Evolutionary conservation across 306 rosid genomes (phyloP).

Genomic region (Cyclanthera cordifolia): DNA sequence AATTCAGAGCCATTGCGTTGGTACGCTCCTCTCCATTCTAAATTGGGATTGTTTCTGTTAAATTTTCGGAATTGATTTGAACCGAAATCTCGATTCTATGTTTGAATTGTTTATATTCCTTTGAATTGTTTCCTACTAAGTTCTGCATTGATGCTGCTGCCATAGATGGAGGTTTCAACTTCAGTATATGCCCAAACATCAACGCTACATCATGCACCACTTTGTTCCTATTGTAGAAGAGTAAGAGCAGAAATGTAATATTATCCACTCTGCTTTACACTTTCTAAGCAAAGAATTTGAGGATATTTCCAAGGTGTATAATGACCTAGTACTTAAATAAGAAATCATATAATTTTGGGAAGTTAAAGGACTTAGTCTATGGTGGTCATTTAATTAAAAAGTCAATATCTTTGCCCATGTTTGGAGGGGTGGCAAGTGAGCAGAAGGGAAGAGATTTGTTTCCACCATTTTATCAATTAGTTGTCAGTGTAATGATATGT

Average conservation of each 20-base stretch:
- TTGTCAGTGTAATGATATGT: not conserved
- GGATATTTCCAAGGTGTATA: not conserved
- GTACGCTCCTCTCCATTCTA: no score
- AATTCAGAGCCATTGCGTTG: constrained; percentile 1
- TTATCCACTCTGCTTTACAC: not conserved
- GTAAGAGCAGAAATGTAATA: not conserved
- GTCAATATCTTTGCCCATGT: no score
- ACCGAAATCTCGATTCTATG: not conserved
- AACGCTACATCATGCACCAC: constrained; percentile 16
- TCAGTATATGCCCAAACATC: constrained; percentile 16
- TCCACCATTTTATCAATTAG: not conserved
- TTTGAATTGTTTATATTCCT: constrained; percentile 12
- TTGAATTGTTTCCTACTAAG: not conserved
- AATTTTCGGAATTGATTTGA: not conserved
- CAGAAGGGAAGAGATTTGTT: no score
- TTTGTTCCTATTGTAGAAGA: constrained; percentile 22
- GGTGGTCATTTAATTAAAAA: no score
- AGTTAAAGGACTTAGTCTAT: no score
- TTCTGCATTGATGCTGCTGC: not conserved
- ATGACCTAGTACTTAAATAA: no score
- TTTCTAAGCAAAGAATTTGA: not conserved
- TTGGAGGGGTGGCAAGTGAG: no score
- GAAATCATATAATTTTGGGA: no score
- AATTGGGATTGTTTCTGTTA: not conserved
- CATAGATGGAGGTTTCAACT: constrained; percentile 32